These are phyloP conservation scores for Blastosporella zonata DNA, from an alignment of 1,284 basidiomycete genomes.

Conservation along the genomic window DNA sequence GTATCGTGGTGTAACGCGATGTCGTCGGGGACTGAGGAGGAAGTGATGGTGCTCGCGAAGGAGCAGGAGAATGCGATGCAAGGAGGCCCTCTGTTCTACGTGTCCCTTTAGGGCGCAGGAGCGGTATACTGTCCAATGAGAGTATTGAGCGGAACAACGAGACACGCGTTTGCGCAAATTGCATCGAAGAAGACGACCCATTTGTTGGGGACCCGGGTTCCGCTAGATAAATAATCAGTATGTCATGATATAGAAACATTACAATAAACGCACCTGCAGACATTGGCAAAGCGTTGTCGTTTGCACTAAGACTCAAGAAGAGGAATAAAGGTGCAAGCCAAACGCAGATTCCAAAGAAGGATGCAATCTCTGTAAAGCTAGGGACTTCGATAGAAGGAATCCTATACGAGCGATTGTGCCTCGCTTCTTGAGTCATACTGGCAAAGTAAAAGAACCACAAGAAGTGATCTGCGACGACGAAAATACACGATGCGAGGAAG, in stretches of 20 bases:
- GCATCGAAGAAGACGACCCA: constrained; percentile 24
- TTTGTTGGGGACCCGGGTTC: constrained; percentile 36
- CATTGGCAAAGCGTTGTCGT: constrained; percentile 87
- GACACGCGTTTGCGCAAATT: constrained; percentile 32
- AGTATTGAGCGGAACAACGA: constrained; percentile 70
- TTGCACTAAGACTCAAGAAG: constrained; percentile 91
- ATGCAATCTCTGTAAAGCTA: constrained; percentile 86
- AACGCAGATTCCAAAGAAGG: constrained; percentile 90
- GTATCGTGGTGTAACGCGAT: constrained; percentile 24
- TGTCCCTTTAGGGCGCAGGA: constrained; percentile 29
- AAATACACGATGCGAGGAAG: constrained; percentile 79
- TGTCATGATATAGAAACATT: not conserved
- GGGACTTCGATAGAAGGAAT: constrained; percentile 39
- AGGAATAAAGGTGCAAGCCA: constrained; percentile 91
- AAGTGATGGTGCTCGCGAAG: constrained; percentile 25
- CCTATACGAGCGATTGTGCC: constrained; percentile 44
- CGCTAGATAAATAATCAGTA: constrained; percentile 24
- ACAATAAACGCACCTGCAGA: constrained; percentile 35
- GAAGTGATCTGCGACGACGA: constrained; percentile 89
- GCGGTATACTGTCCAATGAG: constrained; percentile 35
- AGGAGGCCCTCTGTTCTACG: constrained; percentile 57
- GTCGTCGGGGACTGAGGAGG: constrained; percentile 23
- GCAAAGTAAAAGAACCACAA: constrained; percentile 94
- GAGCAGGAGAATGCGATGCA: constrained; percentile 47
- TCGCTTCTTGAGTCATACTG: constrained; percentile 53